phyloP scores from a whole-genome alignment of 768 basidiomycete genomes.

The Mrakia blollopis region DNA sequence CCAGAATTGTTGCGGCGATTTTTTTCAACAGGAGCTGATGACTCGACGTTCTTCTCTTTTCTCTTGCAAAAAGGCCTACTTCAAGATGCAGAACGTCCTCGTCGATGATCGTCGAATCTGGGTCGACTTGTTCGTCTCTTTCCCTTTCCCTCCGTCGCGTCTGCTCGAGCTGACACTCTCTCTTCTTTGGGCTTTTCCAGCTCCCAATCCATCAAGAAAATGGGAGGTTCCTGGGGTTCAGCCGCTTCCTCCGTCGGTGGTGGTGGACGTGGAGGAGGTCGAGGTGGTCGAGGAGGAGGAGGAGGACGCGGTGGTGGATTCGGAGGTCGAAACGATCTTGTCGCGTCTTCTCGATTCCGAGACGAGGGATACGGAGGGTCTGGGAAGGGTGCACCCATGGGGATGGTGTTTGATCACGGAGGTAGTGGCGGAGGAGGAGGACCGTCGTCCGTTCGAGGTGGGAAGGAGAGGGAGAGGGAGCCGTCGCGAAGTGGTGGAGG shows the following conservation, averaged over 20 bases:
- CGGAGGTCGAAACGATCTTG: slow-evolving; percentile 69
- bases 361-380: slow-evolving; percentile 19
- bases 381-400: slow-evolving; percentile 36
- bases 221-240: slow-evolving; percentile 76
- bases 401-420: slow-evolving; percentile 82
- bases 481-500: too few species aligned
- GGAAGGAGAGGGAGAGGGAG: slow-evolving; percentile 32
- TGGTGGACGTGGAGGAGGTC: slow-evolving; percentile 31
- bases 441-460: slow-evolving; percentile 20
- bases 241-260: slow-evolving; percentile 45
- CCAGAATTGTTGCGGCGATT: too few species aligned
- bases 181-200: slow-evolving; percentile 41
- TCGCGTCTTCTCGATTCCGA: slow-evolving; percentile 55
- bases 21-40: too few species aligned
- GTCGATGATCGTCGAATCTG: slow-evolving; percentile 97
- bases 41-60: too few species aligned
- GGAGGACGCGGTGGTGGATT: slow-evolving; percentile 47
- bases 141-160: not conserved
- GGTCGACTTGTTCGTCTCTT: slow-evolving; percentile 77
- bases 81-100: slow-evolving; percentile 99
- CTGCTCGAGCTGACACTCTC: too few species aligned
- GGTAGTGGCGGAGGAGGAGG: slow-evolving; percentile 35
- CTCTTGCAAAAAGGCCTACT: slow-evolving; percentile 88
- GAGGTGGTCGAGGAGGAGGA: slow-evolving; percentile 32
- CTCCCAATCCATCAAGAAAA: slow-evolving; percentile 88